These are phyloP conservation scores for Ogataea siamensis DNA, from an alignment of 805 yeast genomes.

Conservation along the genomic window DNA sequence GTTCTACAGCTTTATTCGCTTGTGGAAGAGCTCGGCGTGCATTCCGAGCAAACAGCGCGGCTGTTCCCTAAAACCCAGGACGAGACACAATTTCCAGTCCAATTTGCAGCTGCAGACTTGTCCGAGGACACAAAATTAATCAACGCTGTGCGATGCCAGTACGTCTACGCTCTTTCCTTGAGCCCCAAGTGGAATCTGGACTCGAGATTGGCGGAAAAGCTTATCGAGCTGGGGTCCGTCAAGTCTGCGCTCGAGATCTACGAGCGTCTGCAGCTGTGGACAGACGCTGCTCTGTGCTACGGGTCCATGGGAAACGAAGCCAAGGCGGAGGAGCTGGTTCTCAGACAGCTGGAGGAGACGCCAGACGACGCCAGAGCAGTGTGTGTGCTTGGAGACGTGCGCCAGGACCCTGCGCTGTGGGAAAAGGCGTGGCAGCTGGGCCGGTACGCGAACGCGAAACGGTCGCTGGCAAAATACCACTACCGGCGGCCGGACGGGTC, in stretches of 20 bases:
- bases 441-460: conserved; percentile 79
- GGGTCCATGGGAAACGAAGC: conserved; percentile 77
- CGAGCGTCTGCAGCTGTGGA: conserved; percentile 68
- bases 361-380: conserved; percentile 82
- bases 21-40: conserved; percentile 81
- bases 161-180: conserved; percentile 70
- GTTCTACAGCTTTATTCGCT: conserved; percentile 88
- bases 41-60: conserved; percentile 50
- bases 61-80: conserved; percentile 45
- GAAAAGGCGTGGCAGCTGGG: conserved; percentile 84
- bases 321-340: conserved; percentile 61
- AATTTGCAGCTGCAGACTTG: conserved; percentile 18
- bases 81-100: conserved; percentile 25
- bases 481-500: conserved; percentile 64
- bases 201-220: conserved; percentile 76
- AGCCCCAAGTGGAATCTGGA: conserved; percentile 87
- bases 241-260: conserved; percentile 88
- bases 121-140: conserved; percentile 35
- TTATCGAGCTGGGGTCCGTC: conserved; percentile 78
- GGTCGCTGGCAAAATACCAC: conserved; percentile 71
- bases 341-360: conserved; percentile 48
- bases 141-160: conserved; percentile 56
- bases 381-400: conserved; percentile 82
- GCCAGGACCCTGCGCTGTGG: conserved; percentile 76
- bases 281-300: conserved; percentile 87